phyloP scores from a whole-genome alignment of 768 basidiomycete species.

The Tricholoma furcatifolium region DNA sequence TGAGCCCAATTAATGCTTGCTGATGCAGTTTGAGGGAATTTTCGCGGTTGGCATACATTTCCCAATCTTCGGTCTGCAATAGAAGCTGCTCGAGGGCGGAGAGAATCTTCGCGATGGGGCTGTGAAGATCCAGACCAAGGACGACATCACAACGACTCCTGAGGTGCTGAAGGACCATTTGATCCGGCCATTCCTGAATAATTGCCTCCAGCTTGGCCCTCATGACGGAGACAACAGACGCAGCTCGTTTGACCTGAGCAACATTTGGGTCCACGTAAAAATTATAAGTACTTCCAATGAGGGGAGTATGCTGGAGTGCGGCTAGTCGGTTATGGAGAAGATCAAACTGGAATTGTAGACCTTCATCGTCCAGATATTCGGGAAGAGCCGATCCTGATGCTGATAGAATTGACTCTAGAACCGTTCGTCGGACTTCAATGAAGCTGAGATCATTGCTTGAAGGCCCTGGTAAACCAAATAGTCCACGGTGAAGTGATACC shows the following conservation, averaged over 20 bases:
- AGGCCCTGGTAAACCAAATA: conserved; percentile 28
- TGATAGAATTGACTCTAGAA: conserved; percentile 32
- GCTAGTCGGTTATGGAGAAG: conserved; percentile 43
- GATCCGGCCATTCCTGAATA: conserved; percentile 89
- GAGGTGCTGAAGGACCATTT: conserved; percentile 93
- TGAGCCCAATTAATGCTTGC: conserved; percentile 61
- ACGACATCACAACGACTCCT: conserved; percentile 66
- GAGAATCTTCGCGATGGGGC: conserved; percentile 80
- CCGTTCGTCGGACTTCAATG: conserved; percentile 28
- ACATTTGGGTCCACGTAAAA: conserved; percentile 85
- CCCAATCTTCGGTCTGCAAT: conserved; percentile 92
- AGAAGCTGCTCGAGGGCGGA: conserved; percentile 84
- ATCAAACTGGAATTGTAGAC: conserved; percentile 50
- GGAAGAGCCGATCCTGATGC: conserved; percentile 29
- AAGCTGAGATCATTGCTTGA: conserved; percentile 22
- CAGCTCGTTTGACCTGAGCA: conserved; percentile 63
- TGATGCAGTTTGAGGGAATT: conserved; percentile 75
- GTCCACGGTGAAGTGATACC: conserved; percentile 44
- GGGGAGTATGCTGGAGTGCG: conserved; percentile 25
- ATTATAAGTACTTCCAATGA: conserved; percentile 42
- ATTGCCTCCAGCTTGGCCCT: conserved; percentile 52
- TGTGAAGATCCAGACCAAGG: conserved; percentile 56
- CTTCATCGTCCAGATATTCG: conserved; percentile 48
- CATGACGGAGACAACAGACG: conserved; percentile 49
- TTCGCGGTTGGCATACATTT: conserved; percentile 89